Base-by-base conservation (phyloP, 176 grass and related monocot genomes). In the Leersia perrieri region DNA sequence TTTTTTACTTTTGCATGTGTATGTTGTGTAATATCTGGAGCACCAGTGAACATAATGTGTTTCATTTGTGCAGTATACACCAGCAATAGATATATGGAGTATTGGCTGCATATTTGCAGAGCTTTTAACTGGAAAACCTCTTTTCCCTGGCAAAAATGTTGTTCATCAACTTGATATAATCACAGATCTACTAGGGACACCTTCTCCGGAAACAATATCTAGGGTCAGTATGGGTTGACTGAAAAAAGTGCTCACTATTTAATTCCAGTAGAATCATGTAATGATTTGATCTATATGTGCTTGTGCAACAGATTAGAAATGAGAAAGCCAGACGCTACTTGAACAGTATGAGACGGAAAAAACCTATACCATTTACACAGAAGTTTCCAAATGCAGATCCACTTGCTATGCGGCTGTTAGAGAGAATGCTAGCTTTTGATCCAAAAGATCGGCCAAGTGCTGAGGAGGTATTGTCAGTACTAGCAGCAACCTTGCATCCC, bases 71-170 rank as follows among this genome's bases (percentile, higher is more conserved):
- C 88, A 97, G 92, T 98, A 98, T 71, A 98, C 96, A 53, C 92
- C 96, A 38, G 96, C 92, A 8, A 98, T 98, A 88, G 96, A 98
- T 89, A 98, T 91, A 82, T 98, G 96, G 96, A 98, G 96, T 65
- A 98, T 98, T 70, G 95, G 95, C 26, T 94, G 95, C 78, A 98
- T 98, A 77, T 98, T 98, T 85, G 83, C 95, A 12, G 95, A 94
- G 76, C 79, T 98, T 63, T 71, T 98, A 78, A 98, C 95, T 5
- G 92, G 95, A 33, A 98, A 89, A 82, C 95, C 95, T 83, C 88
- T 98, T 72, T 98, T 98, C 66, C 95, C 95, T 60, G 95, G 95
- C 18, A 98, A 98, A 78, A 98, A 98, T 89, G 92, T 98, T 61
- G 92, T 98, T 11, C 95, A 98, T 72, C 95, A 98, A 73, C 80